Conservation (phyloP, 352 stramenopile genomes). For the Phytophthora nicotianae region DNA sequence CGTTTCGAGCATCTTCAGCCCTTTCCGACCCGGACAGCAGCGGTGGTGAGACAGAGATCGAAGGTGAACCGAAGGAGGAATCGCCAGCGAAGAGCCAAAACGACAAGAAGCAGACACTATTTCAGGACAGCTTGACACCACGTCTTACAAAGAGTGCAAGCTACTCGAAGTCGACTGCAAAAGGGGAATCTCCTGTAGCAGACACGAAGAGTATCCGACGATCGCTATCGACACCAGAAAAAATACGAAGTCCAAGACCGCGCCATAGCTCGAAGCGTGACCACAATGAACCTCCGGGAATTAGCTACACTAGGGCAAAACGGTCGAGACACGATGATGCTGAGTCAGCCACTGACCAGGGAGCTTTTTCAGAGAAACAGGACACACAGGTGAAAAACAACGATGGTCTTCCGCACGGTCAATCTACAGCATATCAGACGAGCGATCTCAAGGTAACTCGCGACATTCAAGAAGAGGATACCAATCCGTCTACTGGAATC, state of each 20-base stretch:
- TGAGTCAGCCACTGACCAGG: neutral
- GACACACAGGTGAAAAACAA: neutral
- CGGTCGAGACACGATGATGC: conserved; percentile 24
- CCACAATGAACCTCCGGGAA: conserved; percentile 1
- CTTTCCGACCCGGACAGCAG: conserved; percentile 53
- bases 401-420: neutral
- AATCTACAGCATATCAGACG: neutral
- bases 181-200: neutral
- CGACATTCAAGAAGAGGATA: neutral
- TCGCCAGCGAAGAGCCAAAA: conserved; percentile 13
- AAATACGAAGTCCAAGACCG: conserved; percentile 5
- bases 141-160: conserved; percentile 24
- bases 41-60: conserved; percentile 67
- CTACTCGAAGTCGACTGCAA: conserved; percentile 12
- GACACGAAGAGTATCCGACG: conserved; percentile 15
- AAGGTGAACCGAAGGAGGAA: conserved; percentile 56
- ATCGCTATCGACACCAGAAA: conserved; percentile 35
- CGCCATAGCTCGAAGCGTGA: conserved; percentile 20
- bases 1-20: conserved; percentile 40
- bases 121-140: conserved; percentile 2
- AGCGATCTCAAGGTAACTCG: neutral
- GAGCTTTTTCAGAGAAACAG: conserved; percentile 2
- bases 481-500: neutral
- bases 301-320: conserved; percentile 14
- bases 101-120: neutral